Conservation (phyloP, 1,284 basidiomycete species). For the Crucibulum parvulum region DNA sequence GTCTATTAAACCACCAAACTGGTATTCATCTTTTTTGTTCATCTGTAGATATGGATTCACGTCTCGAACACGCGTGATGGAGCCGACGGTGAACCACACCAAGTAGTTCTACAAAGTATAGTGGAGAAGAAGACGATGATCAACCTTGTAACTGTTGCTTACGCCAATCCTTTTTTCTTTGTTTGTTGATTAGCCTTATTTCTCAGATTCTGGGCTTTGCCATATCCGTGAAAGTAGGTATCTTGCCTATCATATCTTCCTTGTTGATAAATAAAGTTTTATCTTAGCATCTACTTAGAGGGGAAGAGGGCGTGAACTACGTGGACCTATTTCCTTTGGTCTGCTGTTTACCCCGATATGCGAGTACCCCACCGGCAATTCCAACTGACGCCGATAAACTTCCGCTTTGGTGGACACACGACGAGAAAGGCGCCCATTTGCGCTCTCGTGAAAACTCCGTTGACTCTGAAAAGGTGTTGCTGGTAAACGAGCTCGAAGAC, state of each 20-base stretch:
- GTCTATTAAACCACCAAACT: background rate
- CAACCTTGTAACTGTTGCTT: slow-evolving; percentile 55
- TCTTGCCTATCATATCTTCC: background rate
- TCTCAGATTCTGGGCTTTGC: background rate
- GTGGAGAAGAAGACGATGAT: slow-evolving; percentile 80
- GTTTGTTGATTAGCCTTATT: background rate
- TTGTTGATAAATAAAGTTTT: background rate
- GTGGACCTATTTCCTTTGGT: slow-evolving; percentile 1
- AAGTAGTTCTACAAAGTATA: slow-evolving; percentile 50
- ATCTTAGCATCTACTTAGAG: background rate
- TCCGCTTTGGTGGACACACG: slow-evolving; percentile 57
- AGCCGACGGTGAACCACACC: slow-evolving; percentile 23
- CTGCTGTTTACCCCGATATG: slow-evolving; percentile 31
- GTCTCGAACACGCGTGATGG: slow-evolving; percentile 51
- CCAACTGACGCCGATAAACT: slow-evolving; percentile 50
- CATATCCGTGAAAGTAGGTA: slow-evolving; percentile 1
- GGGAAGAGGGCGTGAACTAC: slow-evolving; percentile 1
- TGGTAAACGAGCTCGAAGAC: slow-evolving; percentile 46
- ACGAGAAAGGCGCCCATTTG: background rate
- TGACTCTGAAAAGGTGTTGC: slow-evolving; percentile 59
- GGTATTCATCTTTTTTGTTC: background rate
- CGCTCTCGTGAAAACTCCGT: slow-evolving; percentile 35
- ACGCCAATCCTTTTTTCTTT: background rate
- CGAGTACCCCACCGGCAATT: slow-evolving; percentile 31
- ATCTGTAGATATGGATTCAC: slow-evolving; percentile 63